Evolutionary conservation across 257 asterid species (phyloP).

Genomic region (Solanum pennellii): DNA sequence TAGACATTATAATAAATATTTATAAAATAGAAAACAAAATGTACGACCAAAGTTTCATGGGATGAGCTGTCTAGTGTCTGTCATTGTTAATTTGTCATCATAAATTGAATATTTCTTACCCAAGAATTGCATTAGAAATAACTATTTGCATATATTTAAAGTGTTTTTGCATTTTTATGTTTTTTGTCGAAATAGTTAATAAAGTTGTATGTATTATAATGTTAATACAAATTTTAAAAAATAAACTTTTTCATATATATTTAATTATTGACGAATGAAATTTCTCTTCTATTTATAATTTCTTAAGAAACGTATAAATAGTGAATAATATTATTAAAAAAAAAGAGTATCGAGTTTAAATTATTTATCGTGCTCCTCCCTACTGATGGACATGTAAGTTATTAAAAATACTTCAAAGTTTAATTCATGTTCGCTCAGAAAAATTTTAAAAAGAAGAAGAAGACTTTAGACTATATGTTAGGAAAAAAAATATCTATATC

Average conservation of each 20-base stretch:
- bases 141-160: not conserved
- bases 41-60: not conserved
- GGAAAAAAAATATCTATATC: not conserved
- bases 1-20: not conserved
- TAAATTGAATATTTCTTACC: not conserved
- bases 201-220: not conserved
- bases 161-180: not conserved
- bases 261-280: not conserved
- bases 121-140: not conserved
- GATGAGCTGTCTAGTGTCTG: not conserved
- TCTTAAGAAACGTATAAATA: too few relatives aligned
- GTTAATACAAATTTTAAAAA: not conserved
- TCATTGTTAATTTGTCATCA: not conserved
- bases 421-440: not conserved
- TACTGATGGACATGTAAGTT: not conserved
- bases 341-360: too few relatives aligned
- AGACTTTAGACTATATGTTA: not conserved
- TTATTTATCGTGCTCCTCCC: not conserved
- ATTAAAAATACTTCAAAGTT: not conserved
- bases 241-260: too few relatives aligned
- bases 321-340: too few relatives aligned
- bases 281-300: too few relatives aligned
- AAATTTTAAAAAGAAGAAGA: not conserved
- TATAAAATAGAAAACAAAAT: not conserved
- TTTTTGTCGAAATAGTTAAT: not conserved